Conservation (phyloP, 176 grass and related monocot genomes). For the Avena insularis region DNA sequence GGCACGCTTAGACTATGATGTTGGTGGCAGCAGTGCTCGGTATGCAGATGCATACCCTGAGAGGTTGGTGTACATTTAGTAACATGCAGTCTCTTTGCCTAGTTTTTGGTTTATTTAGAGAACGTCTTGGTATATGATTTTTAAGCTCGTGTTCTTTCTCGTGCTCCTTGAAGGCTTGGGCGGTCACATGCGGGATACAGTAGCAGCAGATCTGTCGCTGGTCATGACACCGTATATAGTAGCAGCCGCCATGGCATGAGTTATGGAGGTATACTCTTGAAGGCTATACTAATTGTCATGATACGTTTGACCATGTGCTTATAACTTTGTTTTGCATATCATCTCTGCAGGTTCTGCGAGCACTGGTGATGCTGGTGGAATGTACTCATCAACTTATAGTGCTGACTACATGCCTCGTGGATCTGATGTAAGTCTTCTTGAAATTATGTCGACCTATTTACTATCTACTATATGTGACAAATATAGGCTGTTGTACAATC, state of each 20-base stretch:
- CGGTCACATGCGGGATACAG: slow-evolving; percentile 68
- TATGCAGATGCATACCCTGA: slow-evolving; percentile 69
- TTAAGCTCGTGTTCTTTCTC: slow-evolving; percentile 8
- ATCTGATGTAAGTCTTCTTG: slow-evolving; percentile 74
- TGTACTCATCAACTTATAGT: slow-evolving; percentile 69
- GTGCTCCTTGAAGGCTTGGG: slow-evolving; percentile 61
- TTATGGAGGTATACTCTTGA: slow-evolving; percentile 74
- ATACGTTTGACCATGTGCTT: not conserved
- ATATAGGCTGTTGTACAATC: not conserved
- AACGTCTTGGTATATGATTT: slow-evolving; percentile 7
- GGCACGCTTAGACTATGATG: slow-evolving; percentile 68
- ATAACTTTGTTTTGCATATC: slow-evolving; percentile 11
- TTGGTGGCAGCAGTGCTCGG: slow-evolving; percentile 64
- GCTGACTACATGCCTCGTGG: slow-evolving; percentile 67
- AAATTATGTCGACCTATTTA: slow-evolving; percentile 28
- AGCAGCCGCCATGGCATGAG: slow-evolving; percentile 65
- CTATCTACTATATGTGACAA: not conserved
- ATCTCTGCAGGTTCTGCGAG: slow-evolving; percentile 59
- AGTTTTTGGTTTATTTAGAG: slow-evolving; percentile 1
- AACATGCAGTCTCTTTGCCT: slow-evolving; percentile 1
- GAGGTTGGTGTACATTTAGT: slow-evolving; percentile 66
- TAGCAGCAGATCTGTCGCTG: slow-evolving; percentile 59
- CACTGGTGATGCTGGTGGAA: slow-evolving; percentile 58
- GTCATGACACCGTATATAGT: slow-evolving; percentile 71
- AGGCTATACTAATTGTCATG: slow-evolving; percentile 33